A percentile compares a stretch with the other conserved stretches of the same genome.
phyloP scores from a whole-genome alignment of 169 alveolate genomes.

The Plasmodium falciparum region DNA sequence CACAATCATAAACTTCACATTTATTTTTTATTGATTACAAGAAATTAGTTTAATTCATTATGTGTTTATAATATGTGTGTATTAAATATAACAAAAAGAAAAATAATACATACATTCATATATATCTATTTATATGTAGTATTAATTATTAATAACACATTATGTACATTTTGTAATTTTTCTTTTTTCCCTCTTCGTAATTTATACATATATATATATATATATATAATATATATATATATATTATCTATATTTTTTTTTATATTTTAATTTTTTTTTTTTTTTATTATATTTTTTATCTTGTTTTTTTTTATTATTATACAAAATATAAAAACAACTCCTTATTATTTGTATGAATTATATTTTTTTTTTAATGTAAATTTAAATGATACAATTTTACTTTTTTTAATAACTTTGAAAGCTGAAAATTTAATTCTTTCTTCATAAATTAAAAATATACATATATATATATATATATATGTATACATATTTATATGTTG shows the following conservation, averaged over 20 bases:
- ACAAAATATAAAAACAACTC: no score
- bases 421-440: not conserved
- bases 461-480: not conserved
- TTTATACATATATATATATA: not conserved
- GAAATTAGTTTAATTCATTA: constrained; percentile 4
- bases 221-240: not conserved
- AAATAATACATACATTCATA: no score
- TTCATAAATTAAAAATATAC: not conserved
- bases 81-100: not conserved
- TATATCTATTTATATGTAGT: no score
- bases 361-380: constrained; percentile 15
- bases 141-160: no score
- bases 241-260: not conserved
- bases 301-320: not conserved
- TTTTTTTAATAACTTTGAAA: constrained; percentile 13
- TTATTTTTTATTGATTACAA: no score
- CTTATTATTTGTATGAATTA: constrained; percentile 1
- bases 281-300: not conserved
- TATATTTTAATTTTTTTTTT: not conserved
- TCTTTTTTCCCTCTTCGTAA: not conserved
- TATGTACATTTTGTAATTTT: not conserved
- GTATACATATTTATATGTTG: no score
- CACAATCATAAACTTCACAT: no score
- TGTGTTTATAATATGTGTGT: constrained; percentile 9
- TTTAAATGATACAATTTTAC: constrained; percentile 28